A percentile compares a stretch with the other conserved stretches of the same genome.
Evolutionary conservation across 495 filamentous ascomycete genomes (phyloP).

Genomic region (Xylaria curta): DNA sequence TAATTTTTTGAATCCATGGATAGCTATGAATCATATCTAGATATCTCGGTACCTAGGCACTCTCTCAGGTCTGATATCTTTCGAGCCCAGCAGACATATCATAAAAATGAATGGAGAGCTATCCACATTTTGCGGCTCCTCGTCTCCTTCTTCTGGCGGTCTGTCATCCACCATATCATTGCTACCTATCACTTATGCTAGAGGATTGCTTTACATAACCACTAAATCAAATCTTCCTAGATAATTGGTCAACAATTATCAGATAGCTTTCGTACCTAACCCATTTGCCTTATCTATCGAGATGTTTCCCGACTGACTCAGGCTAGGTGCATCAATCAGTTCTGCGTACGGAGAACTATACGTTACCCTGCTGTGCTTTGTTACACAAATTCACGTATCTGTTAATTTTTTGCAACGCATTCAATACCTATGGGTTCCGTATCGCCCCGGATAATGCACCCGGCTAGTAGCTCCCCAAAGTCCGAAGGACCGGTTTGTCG

Average conservation of each 20-base stretch:
- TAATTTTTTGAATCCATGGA: neutral
- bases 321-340: conserved; percentile 1
- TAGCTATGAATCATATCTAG: neutral
- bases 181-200: neutral
- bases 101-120: neutral
- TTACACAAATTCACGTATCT: conserved; percentile 15
- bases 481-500: neutral
- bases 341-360: conserved; percentile 14
- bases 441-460: conserved; percentile 40
- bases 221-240: neutral
- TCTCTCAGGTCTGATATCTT: neutral
- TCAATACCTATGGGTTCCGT: neutral
- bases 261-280: conserved; percentile 9
- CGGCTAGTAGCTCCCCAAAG: conserved; percentile 20
- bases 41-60: neutral
- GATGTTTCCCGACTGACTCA: neutral
- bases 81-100: neutral
- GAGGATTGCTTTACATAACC: neutral
- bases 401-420: conserved; percentile 7
- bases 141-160: neutral
- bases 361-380: conserved; percentile 18
- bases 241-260: neutral
- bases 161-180: neutral
- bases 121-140: conserved; percentile 15
- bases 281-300: neutral